Evolutionary conservation across 2,329 filamentous ascomycete species (phyloP).

Genomic region (Thelonectria olida): DNA sequence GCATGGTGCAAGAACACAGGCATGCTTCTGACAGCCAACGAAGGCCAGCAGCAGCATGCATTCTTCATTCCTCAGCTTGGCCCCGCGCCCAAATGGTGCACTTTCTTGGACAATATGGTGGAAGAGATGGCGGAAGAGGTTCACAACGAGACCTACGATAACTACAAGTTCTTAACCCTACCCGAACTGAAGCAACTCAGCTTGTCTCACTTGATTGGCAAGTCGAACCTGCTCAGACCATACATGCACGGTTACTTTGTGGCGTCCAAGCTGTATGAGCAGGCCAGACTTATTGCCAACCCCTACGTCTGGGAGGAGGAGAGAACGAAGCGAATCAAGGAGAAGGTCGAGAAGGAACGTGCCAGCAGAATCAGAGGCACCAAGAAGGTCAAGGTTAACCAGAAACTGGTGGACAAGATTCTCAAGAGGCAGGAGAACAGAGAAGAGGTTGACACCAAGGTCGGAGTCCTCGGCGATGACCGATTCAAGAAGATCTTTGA

Average conservation of each 20-base stretch:
- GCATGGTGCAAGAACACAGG: slow-evolving; percentile 92
- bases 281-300: slow-evolving; percentile 91
- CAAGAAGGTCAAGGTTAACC: slow-evolving; percentile 98
- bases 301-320: slow-evolving; percentile 95
- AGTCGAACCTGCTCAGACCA: slow-evolving; percentile 86
- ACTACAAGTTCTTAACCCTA: slow-evolving; percentile 96
- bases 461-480: slow-evolving; percentile 79
- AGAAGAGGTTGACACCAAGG: slow-evolving; percentile 65
- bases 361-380: slow-evolving; percentile 91
- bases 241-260: slow-evolving; percentile 99
- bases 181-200: slow-evolving; percentile 87
- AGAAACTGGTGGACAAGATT: slow-evolving; percentile 78
- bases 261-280: slow-evolving; percentile 92
- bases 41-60: slow-evolving; percentile 92
- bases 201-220: slow-evolving; percentile 87
- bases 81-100: slow-evolving; percentile 93
- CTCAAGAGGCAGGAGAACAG: slow-evolving; percentile 72
- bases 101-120: slow-evolving; percentile 95
- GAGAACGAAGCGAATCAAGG: slow-evolving; percentile 87
- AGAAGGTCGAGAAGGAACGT: slow-evolving; percentile 97
- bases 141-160: slow-evolving; percentile 89
- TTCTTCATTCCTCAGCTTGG: slow-evolving; percentile 96
- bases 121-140: slow-evolving; percentile 96
- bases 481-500: slow-evolving; percentile 92
- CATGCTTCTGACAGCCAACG: slow-evolving; percentile 96